Evolutionary conservation across 192 early-diverging fungal species (phyloP), one percentile per base, ranked within the genome.

Genomic region (Physocladia obscura): DNA sequence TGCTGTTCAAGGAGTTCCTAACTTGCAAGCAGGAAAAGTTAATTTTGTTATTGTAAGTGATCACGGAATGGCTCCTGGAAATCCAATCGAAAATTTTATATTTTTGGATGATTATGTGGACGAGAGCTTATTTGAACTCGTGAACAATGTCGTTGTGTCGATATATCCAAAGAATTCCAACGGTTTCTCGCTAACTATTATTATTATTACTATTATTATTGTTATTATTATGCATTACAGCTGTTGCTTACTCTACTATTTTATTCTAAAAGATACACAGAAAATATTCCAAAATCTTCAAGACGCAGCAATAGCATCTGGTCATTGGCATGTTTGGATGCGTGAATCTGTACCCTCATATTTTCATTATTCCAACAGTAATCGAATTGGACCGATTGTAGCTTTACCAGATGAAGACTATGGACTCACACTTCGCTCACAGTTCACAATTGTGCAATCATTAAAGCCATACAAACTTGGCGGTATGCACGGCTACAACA

Each of bases 401-500:
- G 77, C 84, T 0, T 52, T 95, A 0, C 89, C 93, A 13, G 84
- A 90, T 32, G 49, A 69, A 51, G 75, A 70, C 11, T 81, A 52
- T 29, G 11, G n/a, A 0, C 63, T 67, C 29, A 34, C 49, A 52
- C 1, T 8, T 29, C 0, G 31, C 24, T 58, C 21, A 49, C 39
- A 44, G 50, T 6, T 44, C 51, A 22, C 49, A 49, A n/a, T 48
- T 48, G 47, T 21, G 19, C 17, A 17, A 55, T 55, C 52, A n/a
- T n/a, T n/a, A 55, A 55, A 29, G n/a, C 50, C 51, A 5, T 40
- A 35, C 21, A 49, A 68, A 22, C 4, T 68, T 11, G 51, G 51
- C 4, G 65, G 93, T 19, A 79, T 84, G 29, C 95, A 98, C 74
- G 95, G 95, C 4, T 98, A 92, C 78, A 90, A 94, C 67, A 86